phyloP scores from a whole-genome alignment of 345 rosid species.

The Pugionium cornutum region DNA sequence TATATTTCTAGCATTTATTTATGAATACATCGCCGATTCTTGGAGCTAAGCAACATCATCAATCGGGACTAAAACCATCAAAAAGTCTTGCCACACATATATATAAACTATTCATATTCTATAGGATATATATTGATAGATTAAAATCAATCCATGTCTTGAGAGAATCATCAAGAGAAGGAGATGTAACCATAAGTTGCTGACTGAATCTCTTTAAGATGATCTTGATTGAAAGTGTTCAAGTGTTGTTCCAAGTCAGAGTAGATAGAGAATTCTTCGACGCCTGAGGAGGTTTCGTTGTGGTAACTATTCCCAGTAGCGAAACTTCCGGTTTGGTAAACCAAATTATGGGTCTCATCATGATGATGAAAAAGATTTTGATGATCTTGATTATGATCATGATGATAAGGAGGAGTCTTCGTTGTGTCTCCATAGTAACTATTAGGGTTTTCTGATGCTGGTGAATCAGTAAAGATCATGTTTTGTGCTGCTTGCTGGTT shows the following conservation, averaged over 20 bases:
- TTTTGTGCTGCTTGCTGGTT: slow-evolving; percentile 77
- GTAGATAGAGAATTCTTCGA: slow-evolving; percentile 58
- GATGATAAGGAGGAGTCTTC: slow-evolving; percentile 36
- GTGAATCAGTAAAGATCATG: slow-evolving; percentile 48
- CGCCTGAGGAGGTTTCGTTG: slow-evolving; percentile 43
- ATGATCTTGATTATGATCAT: slow-evolving; percentile 34
- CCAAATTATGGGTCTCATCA: slow-evolving; percentile 44
- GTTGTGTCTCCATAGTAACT: slow-evolving; percentile 41
- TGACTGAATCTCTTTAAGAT: slow-evolving; percentile 62
- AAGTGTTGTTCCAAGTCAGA: slow-evolving; percentile 52
- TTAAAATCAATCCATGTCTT: slow-evolving; percentile 20
- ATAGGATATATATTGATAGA: slow-evolving; percentile 20
- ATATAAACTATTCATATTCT: slow-evolving; percentile 16
- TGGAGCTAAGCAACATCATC: slow-evolving; percentile 34
- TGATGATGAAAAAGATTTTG: slow-evolving; percentile 39
- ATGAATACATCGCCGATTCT: slow-evolving; percentile 34
- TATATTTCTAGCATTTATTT: slow-evolving; percentile 37
- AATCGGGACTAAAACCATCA: slow-evolving; percentile 34
- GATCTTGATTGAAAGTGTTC: slow-evolving; percentile 54
- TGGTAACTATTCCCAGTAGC: slow-evolving; percentile 47
- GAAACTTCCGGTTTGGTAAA: slow-evolving; percentile 46
- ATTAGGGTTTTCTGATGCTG: slow-evolving; percentile 56
- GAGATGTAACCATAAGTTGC: slow-evolving; percentile 59
- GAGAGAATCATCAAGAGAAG: slow-evolving; percentile 44
- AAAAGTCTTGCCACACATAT: slow-evolving; percentile 33